Evolutionary conservation across 1,284 basidiomycete genomes (phyloP), one percentile per base, ranked within the genome.

Genomic region (Cystobasidium pallidum): DNA sequence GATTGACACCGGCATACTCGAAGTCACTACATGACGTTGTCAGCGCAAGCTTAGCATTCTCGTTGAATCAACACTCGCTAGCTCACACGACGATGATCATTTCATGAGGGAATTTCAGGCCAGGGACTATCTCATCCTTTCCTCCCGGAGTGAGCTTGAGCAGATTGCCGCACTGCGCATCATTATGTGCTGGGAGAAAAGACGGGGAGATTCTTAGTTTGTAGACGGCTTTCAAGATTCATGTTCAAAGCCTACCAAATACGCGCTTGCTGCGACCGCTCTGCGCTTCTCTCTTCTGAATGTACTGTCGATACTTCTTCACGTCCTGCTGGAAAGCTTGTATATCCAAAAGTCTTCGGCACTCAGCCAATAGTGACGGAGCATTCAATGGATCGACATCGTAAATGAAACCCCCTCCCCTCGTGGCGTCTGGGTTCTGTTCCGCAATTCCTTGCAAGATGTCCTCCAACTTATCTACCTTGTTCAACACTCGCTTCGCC

Each of bases 141-240:
- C 62, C 64, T 19, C 66, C 66, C 11, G 76, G 76, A 41, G 75
- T 88, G 76, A 94, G 83, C 76, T 86, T 84, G 72, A 96, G 82
- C n/a, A 96, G 82, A 81, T 96, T 97, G 52, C 93, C 94, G 79
- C 92, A 94, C 81, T 96, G 94, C 3, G 92, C 85, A 81, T 97
- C 94, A 80, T 95, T 97, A 83, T 96, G 92, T 74, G 89, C 85
- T 79, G 91, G 90, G n/a, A n/a, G n/a, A n/a, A n/a, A n/a, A n/a
- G n/a, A n/a, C n/a, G n/a, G n/a, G n/a, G n/a, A n/a, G n/a, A n/a
- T n/a, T n/a, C n/a, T n/a, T n/a, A n/a, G n/a, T n/a, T n/a, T n/a
- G 8, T 39, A 41, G 34, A 2, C 13, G 0, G 19, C 3, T 17
- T 17, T 34, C 7, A 66, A 54, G 28, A 43, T n/a, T 19, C 43